Conservation (phyloP, 345 rosid species). For the Moringa oleifera region DNA sequence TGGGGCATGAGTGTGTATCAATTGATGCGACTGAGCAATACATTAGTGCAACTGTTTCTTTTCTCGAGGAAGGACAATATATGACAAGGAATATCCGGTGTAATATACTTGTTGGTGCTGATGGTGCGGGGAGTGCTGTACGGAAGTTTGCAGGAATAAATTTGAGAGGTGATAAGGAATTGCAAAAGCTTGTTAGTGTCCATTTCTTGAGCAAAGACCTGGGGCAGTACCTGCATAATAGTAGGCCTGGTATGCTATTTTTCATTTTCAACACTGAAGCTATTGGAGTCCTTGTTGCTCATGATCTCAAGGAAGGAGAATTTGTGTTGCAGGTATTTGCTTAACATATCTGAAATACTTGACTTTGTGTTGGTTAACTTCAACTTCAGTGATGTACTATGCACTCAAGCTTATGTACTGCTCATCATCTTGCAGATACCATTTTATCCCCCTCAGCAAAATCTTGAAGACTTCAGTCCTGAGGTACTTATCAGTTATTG, state of each 20-base stretch:
- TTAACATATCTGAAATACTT: constrained; percentile 4
- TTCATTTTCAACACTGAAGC: constrained; percentile 85
- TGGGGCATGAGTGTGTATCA: constrained; percentile 84
- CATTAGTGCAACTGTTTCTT: constrained; percentile 55
- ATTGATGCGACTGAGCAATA: constrained; percentile 37
- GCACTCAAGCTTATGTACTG: constrained; percentile 7
- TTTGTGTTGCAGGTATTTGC: constrained; percentile 79
- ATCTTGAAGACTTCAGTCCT: constrained; percentile 58
- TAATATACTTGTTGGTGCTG: constrained; percentile 68
- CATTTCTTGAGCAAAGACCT: constrained; percentile 84
- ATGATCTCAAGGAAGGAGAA: constrained; percentile 87
- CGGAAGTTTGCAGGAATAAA: constrained; percentile 60
- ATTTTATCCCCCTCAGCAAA: constrained; percentile 94
- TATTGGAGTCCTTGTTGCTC: constrained; percentile 92
- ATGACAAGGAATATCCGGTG: constrained; percentile 49
- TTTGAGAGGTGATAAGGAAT: constrained; percentile 68
- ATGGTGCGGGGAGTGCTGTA: constrained; percentile 84
- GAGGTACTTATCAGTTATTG: constrained; percentile 42
- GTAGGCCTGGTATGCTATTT: constrained; percentile 88
- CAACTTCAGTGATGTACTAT: background rate
- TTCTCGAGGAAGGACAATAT: constrained; percentile 40
- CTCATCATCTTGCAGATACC: constrained; percentile 51
- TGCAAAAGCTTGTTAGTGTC: constrained; percentile 87
- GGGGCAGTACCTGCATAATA: constrained; percentile 54
- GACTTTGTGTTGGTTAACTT: background rate